Base-by-base conservation (phyloP, 2,329 filamentous ascomycete genomes). In the Trichoderma gracile region DNA sequence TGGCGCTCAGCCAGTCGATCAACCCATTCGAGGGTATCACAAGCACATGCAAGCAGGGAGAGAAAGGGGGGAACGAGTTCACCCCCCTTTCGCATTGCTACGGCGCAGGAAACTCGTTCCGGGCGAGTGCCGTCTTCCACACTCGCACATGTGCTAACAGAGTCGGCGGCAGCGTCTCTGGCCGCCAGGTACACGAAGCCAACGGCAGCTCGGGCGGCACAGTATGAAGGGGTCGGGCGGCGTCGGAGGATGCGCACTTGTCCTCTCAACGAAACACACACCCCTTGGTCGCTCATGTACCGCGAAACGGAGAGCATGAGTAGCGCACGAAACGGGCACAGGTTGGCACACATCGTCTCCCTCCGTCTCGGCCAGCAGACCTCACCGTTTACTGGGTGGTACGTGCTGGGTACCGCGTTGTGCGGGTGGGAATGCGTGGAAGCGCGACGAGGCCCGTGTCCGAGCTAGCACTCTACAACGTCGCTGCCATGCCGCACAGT, bases 131-230 rank as follows among this genome's bases (percentile, higher is more conserved):
- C 40, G 25, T 30, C 47, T 30, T 9, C 25, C 47, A 52, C n/a
- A 33, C 17, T 30, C 17, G 42, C 17, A 30, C 27, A 15, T 10
- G 27, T 10, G 5, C 47, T 50, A 17, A 3, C 23, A n/a, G 3
- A 38, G 58, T 43, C 47, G 52, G 38, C 47, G 42, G 10, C 47
- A 43, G 45, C 21, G 17, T 38, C 47, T 43, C 33, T 8, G 46
- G 38, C 15, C 45, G 14, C 19, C 46, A 38, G 23, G 57, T 61
- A 45, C 57, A 46, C 58, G 49, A 25, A 45, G 58, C 40, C 38
- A 38, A 42, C 49, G 8, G 58, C 58, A 47, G 43, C 58, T 30
- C 58, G 30, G 58, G 30, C 58, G 12, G 33, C 49, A 61, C 56
- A 57, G 54, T 57, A 57, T 27, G 55, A 50, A 17, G 19, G 19